phyloP scores from a whole-genome alignment of 2,329 filamentous ascomycete species.

The Beauveria caledonica region DNA sequence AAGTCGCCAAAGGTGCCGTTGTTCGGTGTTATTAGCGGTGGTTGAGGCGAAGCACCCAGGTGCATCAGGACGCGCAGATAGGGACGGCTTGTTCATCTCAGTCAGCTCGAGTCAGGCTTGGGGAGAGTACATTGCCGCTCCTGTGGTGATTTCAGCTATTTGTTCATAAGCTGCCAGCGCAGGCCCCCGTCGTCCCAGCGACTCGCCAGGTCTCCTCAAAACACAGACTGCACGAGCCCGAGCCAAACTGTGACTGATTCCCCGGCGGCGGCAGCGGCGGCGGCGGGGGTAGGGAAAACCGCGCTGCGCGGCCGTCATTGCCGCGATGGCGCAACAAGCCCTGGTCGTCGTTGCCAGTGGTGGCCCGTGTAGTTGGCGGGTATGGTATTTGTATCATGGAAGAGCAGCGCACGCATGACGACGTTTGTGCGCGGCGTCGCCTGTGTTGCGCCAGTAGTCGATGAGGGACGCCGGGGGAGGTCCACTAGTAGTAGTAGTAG shows the following conservation, averaged over 20 bases:
- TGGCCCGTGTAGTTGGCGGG: constrained; percentile 45
- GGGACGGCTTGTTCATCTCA: too few relatives aligned
- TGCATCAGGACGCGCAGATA: too few relatives aligned
- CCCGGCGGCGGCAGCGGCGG: too few relatives aligned
- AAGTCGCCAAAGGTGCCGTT: too few relatives aligned
- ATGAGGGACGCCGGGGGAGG: constrained; percentile 50
- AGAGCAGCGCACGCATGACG: constrained; percentile 43
- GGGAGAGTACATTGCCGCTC: constrained; percentile 18
- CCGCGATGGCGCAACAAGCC: constrained; percentile 70
- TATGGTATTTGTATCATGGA: constrained; percentile 54
- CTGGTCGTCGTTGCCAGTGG: constrained; percentile 58
- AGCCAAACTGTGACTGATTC: constrained; percentile 60
- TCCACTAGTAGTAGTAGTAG: constrained; percentile 59
- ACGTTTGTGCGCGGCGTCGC: constrained; percentile 46
- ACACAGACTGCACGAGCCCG: constrained; percentile 61
- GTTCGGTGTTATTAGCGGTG: too few relatives aligned
- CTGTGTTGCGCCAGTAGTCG: constrained; percentile 59
- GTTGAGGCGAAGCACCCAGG: too few relatives aligned
- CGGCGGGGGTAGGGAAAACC: constrained; percentile 53
- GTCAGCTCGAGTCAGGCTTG: too few relatives aligned
- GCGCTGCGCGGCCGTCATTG: constrained; percentile 63
- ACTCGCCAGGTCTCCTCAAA: constrained; percentile 29
- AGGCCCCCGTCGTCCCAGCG: constrained; percentile 42
- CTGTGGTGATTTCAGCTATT: constrained; percentile 55
- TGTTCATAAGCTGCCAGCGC: constrained; percentile 72